Percentiles rank a stretch among this genome's conserved stretches.
These are phyloP conservation scores for Schwanniomyces sp. DNA, from an alignment of 805 yeast species.

Conservation along the genomic window DNA sequence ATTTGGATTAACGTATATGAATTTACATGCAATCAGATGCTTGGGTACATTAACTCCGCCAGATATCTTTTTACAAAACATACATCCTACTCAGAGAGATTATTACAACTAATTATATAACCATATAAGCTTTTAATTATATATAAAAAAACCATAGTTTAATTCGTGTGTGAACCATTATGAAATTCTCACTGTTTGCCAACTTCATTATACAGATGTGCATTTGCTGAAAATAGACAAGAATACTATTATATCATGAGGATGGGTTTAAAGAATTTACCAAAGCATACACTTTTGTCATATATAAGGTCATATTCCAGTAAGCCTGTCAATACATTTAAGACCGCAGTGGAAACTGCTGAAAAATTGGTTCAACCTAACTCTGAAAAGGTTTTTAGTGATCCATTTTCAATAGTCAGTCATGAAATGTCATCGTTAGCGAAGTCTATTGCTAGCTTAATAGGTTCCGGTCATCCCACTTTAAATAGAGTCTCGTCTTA, in stretches of 20 bases:
- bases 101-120: constrained; percentile 9
- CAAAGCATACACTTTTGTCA: not conserved
- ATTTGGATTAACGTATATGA: constrained; percentile 67
- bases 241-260: not conserved
- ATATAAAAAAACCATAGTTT: not conserved
- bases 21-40: constrained; percentile 67
- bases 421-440: constrained; percentile 91
- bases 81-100: constrained; percentile 42
- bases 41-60: constrained; percentile 81
- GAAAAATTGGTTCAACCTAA: constrained; percentile 71
- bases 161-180: not conserved
- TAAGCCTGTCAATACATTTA: constrained; percentile 19
- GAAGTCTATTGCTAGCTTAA: constrained; percentile 76
- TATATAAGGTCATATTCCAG: not conserved
- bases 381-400: constrained; percentile 49
- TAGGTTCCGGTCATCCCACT: constrained; percentile 94
- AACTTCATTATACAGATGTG: not conserved
- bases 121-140: not conserved
- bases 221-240: not conserved
- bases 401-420: constrained; percentile 89
- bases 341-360: constrained; percentile 68
- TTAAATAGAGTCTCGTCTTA: constrained; percentile 89
- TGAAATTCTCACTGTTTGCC: not conserved
- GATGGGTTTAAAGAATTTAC: not conserved
- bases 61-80: constrained; percentile 51